Percentiles rank a stretch among this genome's conserved stretches.
These are phyloP conservation scores for Aplosporella prunicola DNA, from an alignment of 2,329 filamentous ascomycete species.

Conservation along the genomic window DNA sequence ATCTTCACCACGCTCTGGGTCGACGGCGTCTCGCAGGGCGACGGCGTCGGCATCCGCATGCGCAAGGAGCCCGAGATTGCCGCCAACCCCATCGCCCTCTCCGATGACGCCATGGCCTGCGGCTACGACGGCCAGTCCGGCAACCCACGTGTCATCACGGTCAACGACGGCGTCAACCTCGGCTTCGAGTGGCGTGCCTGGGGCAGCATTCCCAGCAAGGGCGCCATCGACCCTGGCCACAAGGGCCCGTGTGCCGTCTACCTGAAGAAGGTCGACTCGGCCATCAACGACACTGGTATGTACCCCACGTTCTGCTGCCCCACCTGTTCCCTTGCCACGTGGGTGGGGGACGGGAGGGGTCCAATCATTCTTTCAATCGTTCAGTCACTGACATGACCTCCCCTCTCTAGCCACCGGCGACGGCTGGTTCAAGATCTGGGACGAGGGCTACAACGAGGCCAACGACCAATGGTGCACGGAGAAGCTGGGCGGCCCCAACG, in stretches of 20 bases:
- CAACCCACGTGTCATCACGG: conserved; percentile 39
- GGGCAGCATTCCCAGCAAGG: conserved; percentile 46
- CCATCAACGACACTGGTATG: conserved; percentile 39
- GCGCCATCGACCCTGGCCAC: conserved; percentile 51
- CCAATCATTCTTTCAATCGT: neutral
- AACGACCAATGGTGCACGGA: conserved; percentile 59
- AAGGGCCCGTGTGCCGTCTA: conserved; percentile 65
- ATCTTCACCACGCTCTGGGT: conserved; percentile 28
- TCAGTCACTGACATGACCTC: too few species aligned
- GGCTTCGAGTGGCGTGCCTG: conserved; percentile 59
- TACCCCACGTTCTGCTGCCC: too few species aligned
- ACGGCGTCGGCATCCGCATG: conserved; percentile 64
- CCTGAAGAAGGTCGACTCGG: conserved; percentile 57
- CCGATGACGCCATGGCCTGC: conserved; percentile 58
- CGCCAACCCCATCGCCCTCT: conserved; percentile 51
- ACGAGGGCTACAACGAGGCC: conserved; percentile 53
- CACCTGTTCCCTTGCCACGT: neutral
- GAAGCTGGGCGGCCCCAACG: conserved; percentile 55
- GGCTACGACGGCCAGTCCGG: conserved; percentile 46
- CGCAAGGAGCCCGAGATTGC: conserved; percentile 43
- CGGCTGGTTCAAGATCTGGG: conserved; percentile 74
- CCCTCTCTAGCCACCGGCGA: conserved; percentile 40
- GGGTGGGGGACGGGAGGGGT: too few species aligned
- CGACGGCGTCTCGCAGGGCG: conserved; percentile 38
- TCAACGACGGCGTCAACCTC: conserved; percentile 45